phyloP scores from a whole-genome alignment of 306 rosid genomes.

The Corylus heterophylla region DNA sequence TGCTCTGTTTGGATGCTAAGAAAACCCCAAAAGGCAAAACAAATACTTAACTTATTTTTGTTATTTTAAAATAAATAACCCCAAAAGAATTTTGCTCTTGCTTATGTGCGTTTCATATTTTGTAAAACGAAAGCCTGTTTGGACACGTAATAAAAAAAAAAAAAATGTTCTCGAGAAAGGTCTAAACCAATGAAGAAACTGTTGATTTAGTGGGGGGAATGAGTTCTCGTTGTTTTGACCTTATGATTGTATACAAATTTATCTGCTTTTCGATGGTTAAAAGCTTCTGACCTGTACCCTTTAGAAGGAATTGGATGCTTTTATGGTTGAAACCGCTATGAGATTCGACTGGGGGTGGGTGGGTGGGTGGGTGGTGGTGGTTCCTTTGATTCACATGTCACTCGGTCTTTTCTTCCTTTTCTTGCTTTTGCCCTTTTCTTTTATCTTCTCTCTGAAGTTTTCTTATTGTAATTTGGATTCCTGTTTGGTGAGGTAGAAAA shows the following conservation, averaged over 20 bases:
- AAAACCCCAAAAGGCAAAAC: not conserved
- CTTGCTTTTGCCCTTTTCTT: not conserved
- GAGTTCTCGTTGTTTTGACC: not conserved
- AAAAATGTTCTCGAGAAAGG: not conserved
- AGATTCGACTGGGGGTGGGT: conserved; percentile 3
- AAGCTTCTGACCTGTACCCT: not conserved
- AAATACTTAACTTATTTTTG: not conserved
- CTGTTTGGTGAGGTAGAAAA: conserved; percentile 19
- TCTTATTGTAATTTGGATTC: conserved; percentile 2
- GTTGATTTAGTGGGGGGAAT: not conserved
- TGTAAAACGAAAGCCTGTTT: not conserved
- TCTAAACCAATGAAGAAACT: not conserved
- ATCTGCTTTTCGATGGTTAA: not conserved
- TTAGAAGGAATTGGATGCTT: conserved; percentile 25
- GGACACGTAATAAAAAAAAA: not conserved
- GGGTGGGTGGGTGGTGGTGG: conserved; percentile 8
- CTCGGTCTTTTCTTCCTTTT: conserved; percentile 28
- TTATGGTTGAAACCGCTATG: conserved; percentile 13
- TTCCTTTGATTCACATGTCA: conserved; percentile 29
- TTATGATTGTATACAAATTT: not conserved
- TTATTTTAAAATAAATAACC: not conserved
- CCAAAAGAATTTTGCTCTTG: not conserved
- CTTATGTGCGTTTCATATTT: not conserved
- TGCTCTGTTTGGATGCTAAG: conserved; percentile 1
- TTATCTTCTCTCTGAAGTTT: conserved; percentile 14